phyloP scores from a whole-genome alignment of 169 alveolate species.

The Plasmodium falciparum region DNA sequence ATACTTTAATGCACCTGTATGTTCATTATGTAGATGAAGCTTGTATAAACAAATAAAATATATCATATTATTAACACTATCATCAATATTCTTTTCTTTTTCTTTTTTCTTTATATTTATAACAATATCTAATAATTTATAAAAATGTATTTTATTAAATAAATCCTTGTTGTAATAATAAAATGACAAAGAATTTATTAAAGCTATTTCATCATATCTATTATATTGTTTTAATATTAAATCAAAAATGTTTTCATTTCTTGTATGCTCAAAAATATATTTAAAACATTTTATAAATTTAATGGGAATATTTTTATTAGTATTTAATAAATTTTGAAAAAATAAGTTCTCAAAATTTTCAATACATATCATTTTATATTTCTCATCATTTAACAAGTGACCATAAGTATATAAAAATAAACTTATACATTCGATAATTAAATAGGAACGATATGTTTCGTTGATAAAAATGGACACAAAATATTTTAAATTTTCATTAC shows the following conservation, averaged over 20 bases:
- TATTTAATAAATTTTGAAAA: slow-evolving; percentile 19
- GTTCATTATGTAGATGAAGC: slow-evolving; percentile 66
- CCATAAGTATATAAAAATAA: slow-evolving; percentile 19
- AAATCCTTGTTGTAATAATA: slow-evolving; percentile 46
- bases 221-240: slow-evolving; percentile 37
- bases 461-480: neutral
- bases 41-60: slow-evolving; percentile 56
- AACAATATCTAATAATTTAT: slow-evolving; percentile 52
- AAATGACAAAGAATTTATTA: slow-evolving; percentile 64
- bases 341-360: slow-evolving; percentile 11
- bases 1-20: slow-evolving; percentile 34
- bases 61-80: slow-evolving; percentile 20
- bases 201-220: slow-evolving; percentile 65
- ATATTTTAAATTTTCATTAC: slow-evolving; percentile 7
- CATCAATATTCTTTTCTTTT: slow-evolving; percentile 43
- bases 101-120: slow-evolving; percentile 59
- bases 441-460: slow-evolving; percentile 7
- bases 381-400: slow-evolving; percentile 20
- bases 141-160: slow-evolving; percentile 37
- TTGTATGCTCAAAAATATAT: slow-evolving; percentile 43
- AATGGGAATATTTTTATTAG: slow-evolving; percentile 37
- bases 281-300: slow-evolving; percentile 72
- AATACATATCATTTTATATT: slow-evolving; percentile 21
- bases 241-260: slow-evolving; percentile 39
- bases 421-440: slow-evolving; percentile 60